A percentile compares a stretch with the other conserved stretches of the same genome.
Conservation (phyloP, 23 red algal species). For the Pyropia yezoensis region DNA sequence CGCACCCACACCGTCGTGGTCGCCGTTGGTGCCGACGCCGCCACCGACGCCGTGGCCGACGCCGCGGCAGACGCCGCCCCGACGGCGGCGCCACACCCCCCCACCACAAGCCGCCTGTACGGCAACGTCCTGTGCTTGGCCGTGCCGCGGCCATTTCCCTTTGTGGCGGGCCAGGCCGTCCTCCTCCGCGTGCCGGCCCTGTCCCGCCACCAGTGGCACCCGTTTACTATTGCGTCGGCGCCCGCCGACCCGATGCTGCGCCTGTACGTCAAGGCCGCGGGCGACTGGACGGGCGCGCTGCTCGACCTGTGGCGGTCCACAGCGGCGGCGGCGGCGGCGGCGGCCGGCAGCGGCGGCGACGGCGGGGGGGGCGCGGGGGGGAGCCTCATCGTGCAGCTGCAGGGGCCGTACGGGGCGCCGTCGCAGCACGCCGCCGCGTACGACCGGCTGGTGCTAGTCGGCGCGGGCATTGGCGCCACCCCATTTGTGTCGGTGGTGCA, state of each 20-base stretch:
- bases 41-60: constrained; percentile 5
- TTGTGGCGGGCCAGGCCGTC: too few relatives aligned
- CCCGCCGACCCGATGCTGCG: constrained; percentile 29
- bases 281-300: constrained; percentile 56
- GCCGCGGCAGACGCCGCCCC: constrained; percentile 32
- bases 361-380: too few relatives aligned
- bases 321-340: too few relatives aligned
- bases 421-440: constrained; percentile 11
- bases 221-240: constrained; percentile 63
- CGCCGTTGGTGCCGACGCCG: constrained; percentile 5
- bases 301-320: constrained; percentile 4
- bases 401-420: constrained; percentile 16
- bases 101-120: too few relatives aligned
- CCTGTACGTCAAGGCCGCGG: constrained; percentile 52
- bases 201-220: constrained; percentile 52
- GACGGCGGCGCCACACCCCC: neutral
- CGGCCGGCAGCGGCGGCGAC: too few relatives aligned
- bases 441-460: constrained; percentile 5
- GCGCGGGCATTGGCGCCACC: constrained; percentile 14
- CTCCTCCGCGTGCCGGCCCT: constrained; percentile 44
- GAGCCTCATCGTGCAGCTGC: constrained; percentile 3
- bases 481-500: constrained; percentile 13
- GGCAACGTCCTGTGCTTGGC: too few relatives aligned
- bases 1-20: constrained; percentile 10
- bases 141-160: too few relatives aligned